Evolutionary conservation across 345 rosid genomes (phyloP).

Genomic region (Nasturtium officinale): DNA sequence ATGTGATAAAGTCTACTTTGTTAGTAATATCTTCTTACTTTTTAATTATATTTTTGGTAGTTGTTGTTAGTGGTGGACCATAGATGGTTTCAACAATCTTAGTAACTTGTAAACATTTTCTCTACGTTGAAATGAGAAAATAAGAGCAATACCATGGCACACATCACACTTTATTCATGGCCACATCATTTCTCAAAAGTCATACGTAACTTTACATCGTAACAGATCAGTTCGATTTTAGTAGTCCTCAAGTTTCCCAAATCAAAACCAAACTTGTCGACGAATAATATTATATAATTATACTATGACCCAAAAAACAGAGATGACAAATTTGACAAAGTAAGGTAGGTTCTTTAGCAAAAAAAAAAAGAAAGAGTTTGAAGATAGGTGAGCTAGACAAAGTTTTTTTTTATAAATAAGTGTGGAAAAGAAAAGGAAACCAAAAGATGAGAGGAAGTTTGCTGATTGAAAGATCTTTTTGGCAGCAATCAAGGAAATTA

Average conservation of each 20-base stretch:
- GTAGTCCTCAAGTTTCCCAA: neutral
- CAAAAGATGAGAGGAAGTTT: conserved; percentile 2
- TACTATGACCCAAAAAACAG: neutral
- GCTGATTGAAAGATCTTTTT: conserved; percentile 33
- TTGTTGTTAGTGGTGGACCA: conserved; percentile 45
- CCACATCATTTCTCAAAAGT: conserved; percentile 22
- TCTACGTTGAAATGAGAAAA: conserved; percentile 15
- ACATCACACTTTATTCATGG: conserved; percentile 24
- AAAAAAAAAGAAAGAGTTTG: too few relatives aligned
- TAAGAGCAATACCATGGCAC: neutral
- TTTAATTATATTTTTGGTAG: conserved; percentile 9
- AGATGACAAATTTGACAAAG: conserved; percentile 12
- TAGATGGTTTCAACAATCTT: conserved; percentile 23
- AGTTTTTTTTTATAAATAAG: neutral
- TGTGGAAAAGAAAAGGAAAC: neutral
- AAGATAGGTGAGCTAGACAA: conserved; percentile 26
- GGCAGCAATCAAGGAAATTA: conserved; percentile 41
- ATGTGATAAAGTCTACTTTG: conserved; percentile 27
- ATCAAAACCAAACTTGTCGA: neutral
- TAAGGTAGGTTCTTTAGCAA: conserved; percentile 9
- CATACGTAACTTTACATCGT: neutral
- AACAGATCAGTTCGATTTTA: neutral
- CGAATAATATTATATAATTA: neutral
- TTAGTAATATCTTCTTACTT: neutral
- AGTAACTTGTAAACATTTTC: conserved; percentile 21